These are phyloP conservation scores for Funneliformis geosporum DNA, from an alignment of 192 early-diverging fungal genomes.

Conservation along the genomic window DNA sequence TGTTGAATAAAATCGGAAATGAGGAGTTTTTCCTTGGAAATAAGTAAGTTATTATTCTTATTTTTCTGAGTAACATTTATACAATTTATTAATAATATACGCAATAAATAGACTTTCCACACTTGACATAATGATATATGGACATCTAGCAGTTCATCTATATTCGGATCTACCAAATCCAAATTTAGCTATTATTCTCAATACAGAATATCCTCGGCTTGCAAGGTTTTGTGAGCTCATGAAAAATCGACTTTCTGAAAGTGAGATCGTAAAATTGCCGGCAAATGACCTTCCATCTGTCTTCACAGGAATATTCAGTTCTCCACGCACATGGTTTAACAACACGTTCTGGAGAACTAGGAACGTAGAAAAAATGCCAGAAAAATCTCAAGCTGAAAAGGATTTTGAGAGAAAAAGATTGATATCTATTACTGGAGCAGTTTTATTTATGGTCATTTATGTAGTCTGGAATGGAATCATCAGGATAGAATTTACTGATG, in stretches of 20 bases:
- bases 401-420: slow-evolving; percentile 59
- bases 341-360: slow-evolving; percentile 32
- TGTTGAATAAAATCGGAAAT: slow-evolving; percentile 72
- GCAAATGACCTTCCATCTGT: slow-evolving; percentile 44
- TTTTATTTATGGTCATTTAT: slow-evolving; percentile 51
- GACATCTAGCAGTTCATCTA: slow-evolving; percentile 76
- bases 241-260: slow-evolving; percentile 44
- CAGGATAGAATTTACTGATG: slow-evolving; percentile 46
- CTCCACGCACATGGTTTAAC: slow-evolving; percentile 47
- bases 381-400: slow-evolving; percentile 42
- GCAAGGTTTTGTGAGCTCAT: slow-evolving; percentile 64
- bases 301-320: slow-evolving; percentile 38
- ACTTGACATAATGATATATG: slow-evolving; percentile 82
- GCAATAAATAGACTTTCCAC: slow-evolving; percentile 59
- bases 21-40: slow-evolving; percentile 84
- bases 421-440: slow-evolving; percentile 51
- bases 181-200: slow-evolving; percentile 66
- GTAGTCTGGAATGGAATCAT: slow-evolving; percentile 66
- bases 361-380: slow-evolving; percentile 28
- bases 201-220: slow-evolving; percentile 67
- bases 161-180: slow-evolving; percentile 74
- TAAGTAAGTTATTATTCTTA: slow-evolving; percentile 41
- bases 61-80: background rate
- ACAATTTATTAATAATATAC: background rate
- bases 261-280: slow-evolving; percentile 34